phyloP scores from a whole-genome alignment of 2,329 filamentous ascomycete species.

The Dactylellina haptotyla region DNA sequence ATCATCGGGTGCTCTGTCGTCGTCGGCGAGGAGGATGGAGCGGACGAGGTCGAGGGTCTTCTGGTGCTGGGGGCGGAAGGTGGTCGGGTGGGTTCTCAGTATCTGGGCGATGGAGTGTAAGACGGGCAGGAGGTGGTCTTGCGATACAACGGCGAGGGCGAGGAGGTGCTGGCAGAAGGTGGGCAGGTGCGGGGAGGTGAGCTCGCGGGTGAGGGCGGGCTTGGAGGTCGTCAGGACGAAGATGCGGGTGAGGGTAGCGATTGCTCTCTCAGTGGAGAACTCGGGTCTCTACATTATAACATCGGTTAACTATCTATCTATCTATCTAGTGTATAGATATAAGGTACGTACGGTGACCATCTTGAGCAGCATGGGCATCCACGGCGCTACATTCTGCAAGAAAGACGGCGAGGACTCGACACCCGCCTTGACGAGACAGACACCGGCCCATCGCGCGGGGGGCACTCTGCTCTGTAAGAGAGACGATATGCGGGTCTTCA shows the following conservation, averaged over 20 bases:
- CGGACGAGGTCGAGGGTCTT: conserved; percentile 34
- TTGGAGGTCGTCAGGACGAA: conserved; percentile 56
- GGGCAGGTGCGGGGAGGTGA: conserved; percentile 57
- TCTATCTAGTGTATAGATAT: too few relatives aligned
- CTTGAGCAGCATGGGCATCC: conserved; percentile 57
- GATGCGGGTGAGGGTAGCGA: conserved; percentile 55
- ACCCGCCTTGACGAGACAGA: conserved; percentile 56
- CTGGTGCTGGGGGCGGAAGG: conserved; percentile 56
- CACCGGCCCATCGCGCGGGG: conserved; percentile 55
- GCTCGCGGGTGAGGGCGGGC: conserved; percentile 56
- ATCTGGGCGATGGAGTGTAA: conserved; percentile 56
- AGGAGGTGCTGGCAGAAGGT: conserved; percentile 52
- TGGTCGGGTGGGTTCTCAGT: conserved; percentile 56
- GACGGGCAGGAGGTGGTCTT: conserved; percentile 22
- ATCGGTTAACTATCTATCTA: neutral
- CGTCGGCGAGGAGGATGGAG: conserved; percentile 37
- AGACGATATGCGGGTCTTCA: conserved; percentile 57
- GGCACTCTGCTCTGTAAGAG: conserved; percentile 55
- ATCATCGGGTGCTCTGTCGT: conserved; percentile 19
- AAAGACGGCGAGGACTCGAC: conserved; percentile 56
- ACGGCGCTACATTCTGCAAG: conserved; percentile 52
- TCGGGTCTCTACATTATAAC: conserved; percentile 55
- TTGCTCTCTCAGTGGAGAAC: conserved; percentile 45
- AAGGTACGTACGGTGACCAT: conserved; percentile 52
- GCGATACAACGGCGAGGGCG: conserved; percentile 1